Conservation (phyloP, 371 early-diverging fungal genomes). For the Lichtheimia hyalospora region DNA sequence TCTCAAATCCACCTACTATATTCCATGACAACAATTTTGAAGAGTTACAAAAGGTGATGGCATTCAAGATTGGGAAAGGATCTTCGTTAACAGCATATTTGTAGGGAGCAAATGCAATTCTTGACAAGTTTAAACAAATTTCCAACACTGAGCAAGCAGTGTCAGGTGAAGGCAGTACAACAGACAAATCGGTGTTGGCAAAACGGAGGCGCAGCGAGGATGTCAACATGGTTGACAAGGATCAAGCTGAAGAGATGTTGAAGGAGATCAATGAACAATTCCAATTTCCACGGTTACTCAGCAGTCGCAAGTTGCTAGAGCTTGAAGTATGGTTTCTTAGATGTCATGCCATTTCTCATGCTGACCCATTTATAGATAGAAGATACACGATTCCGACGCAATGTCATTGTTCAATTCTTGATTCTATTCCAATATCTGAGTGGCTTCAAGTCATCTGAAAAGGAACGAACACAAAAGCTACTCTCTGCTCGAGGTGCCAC, state of each 20-base stretch:
- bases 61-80: neutral
- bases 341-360: no score
- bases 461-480: slow-evolving; percentile 35
- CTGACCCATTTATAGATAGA: slow-evolving; percentile 39
- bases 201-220: slow-evolving; percentile 19
- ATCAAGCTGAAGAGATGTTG: slow-evolving; percentile 34
- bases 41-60: slow-evolving; percentile 33
- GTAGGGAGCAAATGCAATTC: slow-evolving; percentile 34
- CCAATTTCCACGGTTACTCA: slow-evolving; percentile 76
- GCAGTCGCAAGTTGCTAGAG: slow-evolving; percentile 67
- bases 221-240: slow-evolving; percentile 29
- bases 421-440: slow-evolving; percentile 70
- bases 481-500: slow-evolving; percentile 31
- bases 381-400: slow-evolving; percentile 72
- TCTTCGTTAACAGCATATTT: neutral
- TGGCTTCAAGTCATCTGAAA: slow-evolving; percentile 35
- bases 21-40: slow-evolving; percentile 33
- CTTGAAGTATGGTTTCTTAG: slow-evolving; percentile 53
- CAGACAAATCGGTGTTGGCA: slow-evolving; percentile 5
- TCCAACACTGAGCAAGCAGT: slow-evolving; percentile 37
- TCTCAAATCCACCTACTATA: slow-evolving; percentile 40
- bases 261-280: slow-evolving; percentile 42
- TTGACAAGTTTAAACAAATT: slow-evolving; percentile 37
- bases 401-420: slow-evolving; percentile 76
- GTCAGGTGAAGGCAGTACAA: slow-evolving; percentile 19